Evolutionary conservation across 805 yeast genomes (phyloP).

Genomic region (Kodamaea lidongshanica): DNA sequence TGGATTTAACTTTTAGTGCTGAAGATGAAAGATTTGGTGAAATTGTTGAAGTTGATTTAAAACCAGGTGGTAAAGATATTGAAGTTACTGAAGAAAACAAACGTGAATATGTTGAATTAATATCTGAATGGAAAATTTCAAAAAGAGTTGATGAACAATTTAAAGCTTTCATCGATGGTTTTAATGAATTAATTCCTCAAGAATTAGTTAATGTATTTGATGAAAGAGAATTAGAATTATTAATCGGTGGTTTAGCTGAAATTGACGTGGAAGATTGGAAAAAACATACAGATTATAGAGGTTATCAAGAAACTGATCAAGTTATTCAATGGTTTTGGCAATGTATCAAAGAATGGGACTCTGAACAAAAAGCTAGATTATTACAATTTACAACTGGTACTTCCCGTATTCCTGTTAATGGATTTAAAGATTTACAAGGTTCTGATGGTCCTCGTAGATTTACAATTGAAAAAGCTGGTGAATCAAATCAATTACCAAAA

Average conservation of each 20-base stretch:
- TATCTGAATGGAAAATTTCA: slow-evolving; percentile 92
- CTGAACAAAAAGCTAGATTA: slow-evolving; percentile 92
- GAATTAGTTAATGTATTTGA: slow-evolving; percentile 95
- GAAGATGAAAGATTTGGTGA: slow-evolving; percentile 96
- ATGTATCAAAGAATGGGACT: slow-evolving; percentile 88
- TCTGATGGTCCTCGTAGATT: slow-evolving; percentile 99
- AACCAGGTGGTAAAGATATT: slow-evolving; percentile 79
- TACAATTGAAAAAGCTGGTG: slow-evolving; percentile 98
- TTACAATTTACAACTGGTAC: slow-evolving; percentile 98
- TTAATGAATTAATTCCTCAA: slow-evolving; percentile 95
- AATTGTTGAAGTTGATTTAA: slow-evolving; percentile 80
- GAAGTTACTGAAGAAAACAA: slow-evolving; percentile 94
- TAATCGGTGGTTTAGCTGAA: slow-evolving; percentile 97
- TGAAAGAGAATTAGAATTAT: slow-evolving; percentile 92
- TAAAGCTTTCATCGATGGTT: slow-evolving; percentile 93
- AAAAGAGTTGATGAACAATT: slow-evolving; percentile 94
- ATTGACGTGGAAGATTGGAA: slow-evolving; percentile 99
- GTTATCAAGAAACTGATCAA: slow-evolving; percentile 93
- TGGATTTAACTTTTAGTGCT: slow-evolving; percentile 83
- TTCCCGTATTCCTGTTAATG: slow-evolving; percentile 97
- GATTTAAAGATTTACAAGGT: slow-evolving; percentile 97
- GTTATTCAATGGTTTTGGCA: slow-evolving; percentile 99
- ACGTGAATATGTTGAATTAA: slow-evolving; percentile 89
- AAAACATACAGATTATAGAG: slow-evolving; percentile 97
- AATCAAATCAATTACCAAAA: slow-evolving; percentile 85